phyloP scores from a whole-genome alignment of 2,329 filamentous ascomycete species.

The Colletotrichum cuscutae region DNA sequence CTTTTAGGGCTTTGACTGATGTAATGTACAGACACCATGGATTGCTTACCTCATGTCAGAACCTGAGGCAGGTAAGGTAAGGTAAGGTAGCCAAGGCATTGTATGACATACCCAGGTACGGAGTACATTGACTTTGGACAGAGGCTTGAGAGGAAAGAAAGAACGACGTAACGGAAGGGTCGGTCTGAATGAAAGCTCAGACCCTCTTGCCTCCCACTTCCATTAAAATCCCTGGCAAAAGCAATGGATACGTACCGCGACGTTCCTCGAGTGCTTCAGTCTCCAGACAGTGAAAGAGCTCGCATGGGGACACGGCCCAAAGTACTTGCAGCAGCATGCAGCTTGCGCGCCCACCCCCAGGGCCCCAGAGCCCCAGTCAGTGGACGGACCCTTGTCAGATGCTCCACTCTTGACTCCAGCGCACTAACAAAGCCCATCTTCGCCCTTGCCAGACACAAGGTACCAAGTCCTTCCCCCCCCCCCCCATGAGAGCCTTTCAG shows the following conservation, averaged over 20 bases:
- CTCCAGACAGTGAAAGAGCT: constrained; percentile 21
- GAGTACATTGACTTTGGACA: not conserved
- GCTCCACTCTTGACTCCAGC: not conserved
- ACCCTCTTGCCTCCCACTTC: constrained; percentile 5
- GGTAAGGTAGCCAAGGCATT: too few species aligned
- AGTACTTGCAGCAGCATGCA: constrained; percentile 20
- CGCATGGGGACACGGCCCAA: not conserved
- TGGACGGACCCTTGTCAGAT: constrained; percentile 29
- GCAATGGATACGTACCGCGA: constrained; percentile 6
- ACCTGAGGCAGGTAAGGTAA: too few species aligned
- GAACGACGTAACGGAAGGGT: constrained; percentile 19
- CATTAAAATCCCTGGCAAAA: constrained; percentile 31
- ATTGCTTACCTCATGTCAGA: not conserved
- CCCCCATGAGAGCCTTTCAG: not conserved
- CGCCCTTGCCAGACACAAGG: constrained; percentile 3
- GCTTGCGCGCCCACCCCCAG: constrained; percentile 18
- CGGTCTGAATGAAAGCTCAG: constrained; percentile 24
- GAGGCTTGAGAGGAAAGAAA: not conserved
- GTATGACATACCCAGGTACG: too few species aligned
- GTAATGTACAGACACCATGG: not conserved
- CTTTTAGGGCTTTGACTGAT: not conserved
- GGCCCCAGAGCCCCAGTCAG: constrained; percentile 3
- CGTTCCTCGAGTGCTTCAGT: not conserved
- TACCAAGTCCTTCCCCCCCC: not conserved
- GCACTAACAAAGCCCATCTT: constrained; percentile 6